Conservation (phyloP, 2,329 filamentous ascomycete species). For the Aureobasidium subglaciale region DNA sequence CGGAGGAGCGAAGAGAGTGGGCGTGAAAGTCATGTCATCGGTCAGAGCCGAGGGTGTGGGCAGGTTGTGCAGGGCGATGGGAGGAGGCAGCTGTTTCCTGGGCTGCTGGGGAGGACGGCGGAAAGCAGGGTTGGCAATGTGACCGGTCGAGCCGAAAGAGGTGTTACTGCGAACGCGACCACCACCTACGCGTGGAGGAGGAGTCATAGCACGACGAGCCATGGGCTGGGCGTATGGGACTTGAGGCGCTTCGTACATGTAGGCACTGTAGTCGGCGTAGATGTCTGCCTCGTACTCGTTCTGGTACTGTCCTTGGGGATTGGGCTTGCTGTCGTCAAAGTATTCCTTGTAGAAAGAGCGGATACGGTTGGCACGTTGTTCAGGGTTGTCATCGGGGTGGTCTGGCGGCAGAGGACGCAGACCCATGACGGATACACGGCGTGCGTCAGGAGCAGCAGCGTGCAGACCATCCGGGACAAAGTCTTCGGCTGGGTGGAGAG, state of each 20-base stretch:
- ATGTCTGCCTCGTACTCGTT: slow-evolving; percentile 65
- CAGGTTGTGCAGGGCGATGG: slow-evolving; percentile 63
- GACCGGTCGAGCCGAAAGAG: slow-evolving; percentile 34
- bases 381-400: slow-evolving; percentile 81
- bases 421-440: slow-evolving; percentile 49
- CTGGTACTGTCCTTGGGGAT: slow-evolving; percentile 25
- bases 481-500: not conserved
- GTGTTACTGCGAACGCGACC: slow-evolving; percentile 42
- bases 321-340: slow-evolving; percentile 73
- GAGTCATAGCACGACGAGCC: slow-evolving; percentile 88
- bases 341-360: slow-evolving; percentile 99
- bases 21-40: slow-evolving; percentile 59
- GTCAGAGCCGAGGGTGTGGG: slow-evolving; percentile 79
- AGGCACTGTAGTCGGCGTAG: slow-evolving; percentile 48
- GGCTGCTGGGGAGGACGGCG: slow-evolving; percentile 31
- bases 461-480: not conserved
- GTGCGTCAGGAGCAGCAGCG: slow-evolving; percentile 30
- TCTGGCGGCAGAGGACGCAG: slow-evolving; percentile 82
- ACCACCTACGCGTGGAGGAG: slow-evolving; percentile 63
- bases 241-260: slow-evolving; percentile 40
- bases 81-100: slow-evolving; percentile 62
- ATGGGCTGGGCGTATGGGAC: slow-evolving; percentile 68
- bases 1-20: slow-evolving; percentile 83
- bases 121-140: slow-evolving; percentile 25
- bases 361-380: slow-evolving; percentile 90